Evolutionary conservation across 352 stramenopile species (phyloP), one percentile per base, ranked within the genome.

Genomic region (Globisporangium splendens): DNA sequence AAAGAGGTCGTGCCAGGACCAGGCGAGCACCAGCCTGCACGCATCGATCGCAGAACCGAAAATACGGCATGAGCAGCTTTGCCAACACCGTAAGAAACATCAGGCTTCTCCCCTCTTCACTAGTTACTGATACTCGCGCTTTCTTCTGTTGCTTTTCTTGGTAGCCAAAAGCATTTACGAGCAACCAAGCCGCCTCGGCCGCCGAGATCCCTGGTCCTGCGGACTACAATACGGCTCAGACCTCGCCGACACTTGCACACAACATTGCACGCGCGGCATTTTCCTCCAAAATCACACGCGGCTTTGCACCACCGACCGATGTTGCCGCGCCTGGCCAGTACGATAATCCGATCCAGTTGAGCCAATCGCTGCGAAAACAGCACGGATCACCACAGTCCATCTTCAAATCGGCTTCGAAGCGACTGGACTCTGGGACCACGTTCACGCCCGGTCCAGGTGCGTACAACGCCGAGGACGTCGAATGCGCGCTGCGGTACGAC

Each of bases 61-160:
- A 87, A n/a, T 69, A 83, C 46, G 79, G 82, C 28, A 76, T 83
- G 48, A 88, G 77, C 61, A 85, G 71, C 47, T 92, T 92, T 61
- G 79, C 73, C 6, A 73, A 66, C 48, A 70, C 71, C 44, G 79
- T 91, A 59, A 46, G 66, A 58, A 51, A n/a, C 46, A 8, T n/a
- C 28, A 35, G 28, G 5, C 28, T 35, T 35, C n/a, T 8, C 11
- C 46, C n/a, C 20, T 10, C 46, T 51, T 12, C 8, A 50, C 14
- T 31, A 15, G 0, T 18, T 6, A 48, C 28, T 43, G 13, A 21
- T 39, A 46, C 56, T 56, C 22, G 69, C 44, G 15, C 21, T 35
- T 8, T 24, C 18, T 49, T 42, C 24, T 50, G 14, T 42, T 53
- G 7, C n/a, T 22, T 56, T 43, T 6, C 15, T 53, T 8, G 7